Base-by-base conservation (phyloP, 2,329 filamentous ascomycete species). In the Penicillium rolfsii region DNA sequence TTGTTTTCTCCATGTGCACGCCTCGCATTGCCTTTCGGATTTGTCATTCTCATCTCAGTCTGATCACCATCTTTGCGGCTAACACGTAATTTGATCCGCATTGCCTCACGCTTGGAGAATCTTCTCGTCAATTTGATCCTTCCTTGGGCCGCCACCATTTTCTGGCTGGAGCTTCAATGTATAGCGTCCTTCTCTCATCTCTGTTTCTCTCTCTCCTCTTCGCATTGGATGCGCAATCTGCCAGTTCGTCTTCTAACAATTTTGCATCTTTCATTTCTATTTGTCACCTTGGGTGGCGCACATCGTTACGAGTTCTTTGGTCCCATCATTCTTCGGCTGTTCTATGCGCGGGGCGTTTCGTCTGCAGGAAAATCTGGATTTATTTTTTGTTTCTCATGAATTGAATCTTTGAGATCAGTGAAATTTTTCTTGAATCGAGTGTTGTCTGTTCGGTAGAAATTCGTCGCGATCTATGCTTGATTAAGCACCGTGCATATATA, bases 381-480 rank as follows among this genome's bases (percentile, higher is more conserved):
- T 12, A 35, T 35, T 28, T 50, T 33, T 50, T 30, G 11, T 50
- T 22, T 35, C n/a, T 12, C 33, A 50, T 22, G 11, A 35, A 22
- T 48, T 22, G 30, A 49, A 50, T 50, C 28, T 50, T n/a, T 33
- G 48, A 22, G 28, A 35, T 50, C 48, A 50, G 30, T 22, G 48
- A 22, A 35, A 28, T 49, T 49, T 33, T 49, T 16, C 9, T 19
- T 49, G 46, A 16, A 30, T 33, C 3, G 19, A 14, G n/a, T 2
- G 19, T 5, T 45, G 35, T n/a, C 9, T 1, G 11, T 14, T 26
- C 6, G 41, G 4, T 45, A 45, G n/a, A 19, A n/a, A 12, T 14
- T 36, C 14, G 1, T 14, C 5, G 14, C 5, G 35, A 16, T 36
- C 35, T 36, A 36, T 12, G 35, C 12, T 36, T 36, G 35, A 36